phyloP scores from a whole-genome alignment of 768 basidiomycete genomes.

The Termitomyces sp. region DNA sequence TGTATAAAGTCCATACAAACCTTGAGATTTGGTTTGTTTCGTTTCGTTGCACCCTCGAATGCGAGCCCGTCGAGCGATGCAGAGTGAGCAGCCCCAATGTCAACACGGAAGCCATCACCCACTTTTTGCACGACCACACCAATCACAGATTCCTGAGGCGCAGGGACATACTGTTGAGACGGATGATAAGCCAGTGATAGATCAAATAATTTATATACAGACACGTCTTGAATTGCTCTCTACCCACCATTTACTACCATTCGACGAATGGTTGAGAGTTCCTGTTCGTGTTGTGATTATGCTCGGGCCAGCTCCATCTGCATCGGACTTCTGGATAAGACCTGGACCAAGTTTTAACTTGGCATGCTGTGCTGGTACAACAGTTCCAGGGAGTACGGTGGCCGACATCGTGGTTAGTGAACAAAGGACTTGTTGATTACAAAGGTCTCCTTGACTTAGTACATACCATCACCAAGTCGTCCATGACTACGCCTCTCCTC shows the following conservation, averaged over 20 bases:
- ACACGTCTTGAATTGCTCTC: conserved; percentile 85
- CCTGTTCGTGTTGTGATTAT: conserved; percentile 68
- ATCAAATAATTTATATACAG: conserved; percentile 25
- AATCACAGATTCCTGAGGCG: conserved; percentile 83
- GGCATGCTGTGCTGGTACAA: conserved; percentile 65
- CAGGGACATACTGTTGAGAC: conserved; percentile 74
- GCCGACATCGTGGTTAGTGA: conserved; percentile 39
- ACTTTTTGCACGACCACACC: conserved; percentile 75
- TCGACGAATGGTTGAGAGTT: conserved; percentile 59
- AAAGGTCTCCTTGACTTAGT: background rate
- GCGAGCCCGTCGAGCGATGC: conserved; percentile 87
- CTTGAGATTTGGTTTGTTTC: conserved; percentile 92
- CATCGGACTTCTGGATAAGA: conserved; percentile 43
- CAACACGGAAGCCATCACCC: conserved; percentile 90
- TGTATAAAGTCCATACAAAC: conserved; percentile 32
- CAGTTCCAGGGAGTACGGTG: conserved; percentile 78
- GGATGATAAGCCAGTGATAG: conserved; percentile 3
- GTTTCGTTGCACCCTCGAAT: conserved; percentile 93
- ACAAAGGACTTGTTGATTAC: conserved; percentile 5
- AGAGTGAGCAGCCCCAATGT: conserved; percentile 85
- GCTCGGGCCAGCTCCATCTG: conserved; percentile 22
- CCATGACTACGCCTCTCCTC: conserved; percentile 41
- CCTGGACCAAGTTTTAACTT: conserved; percentile 89
- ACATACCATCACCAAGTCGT: conserved; percentile 3
- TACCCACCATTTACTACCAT: conserved; percentile 82